Evolutionary conservation across 164 flowering plant species (phyloP).

Genomic region (Dillenia turbinata): DNA sequence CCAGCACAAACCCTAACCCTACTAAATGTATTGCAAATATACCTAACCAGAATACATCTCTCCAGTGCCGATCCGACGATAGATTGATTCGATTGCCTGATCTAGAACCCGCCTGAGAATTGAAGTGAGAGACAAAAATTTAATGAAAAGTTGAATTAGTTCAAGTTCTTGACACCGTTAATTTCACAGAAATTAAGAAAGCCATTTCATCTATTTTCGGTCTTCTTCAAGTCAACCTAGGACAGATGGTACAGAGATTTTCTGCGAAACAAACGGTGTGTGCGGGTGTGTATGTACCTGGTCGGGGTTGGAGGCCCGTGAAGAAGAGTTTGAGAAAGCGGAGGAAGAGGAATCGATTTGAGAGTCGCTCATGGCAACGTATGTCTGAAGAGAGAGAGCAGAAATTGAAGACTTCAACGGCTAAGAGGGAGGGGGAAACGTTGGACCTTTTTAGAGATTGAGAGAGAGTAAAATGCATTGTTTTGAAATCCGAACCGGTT

Average conservation of each 20-base stretch:
- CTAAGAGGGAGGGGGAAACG: too few species aligned
- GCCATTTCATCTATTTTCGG: not conserved
- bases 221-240: not conserved
- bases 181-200: not conserved
- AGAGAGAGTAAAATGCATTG: too few species aligned
- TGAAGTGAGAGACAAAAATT: conserved; percentile 12
- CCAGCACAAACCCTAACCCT: conserved; percentile 54
- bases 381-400: too few species aligned
- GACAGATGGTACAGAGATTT: not conserved
- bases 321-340: conserved; percentile 22
- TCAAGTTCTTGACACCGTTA: not conserved
- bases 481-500: too few species aligned
- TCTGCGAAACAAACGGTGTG: too few species aligned
- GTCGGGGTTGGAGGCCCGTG: conserved; percentile 31
- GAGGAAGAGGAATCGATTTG: conserved; percentile 25
- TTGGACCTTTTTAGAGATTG: too few species aligned
- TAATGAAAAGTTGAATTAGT: not conserved
- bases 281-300: conserved; percentile 19
- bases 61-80: conserved; percentile 47
- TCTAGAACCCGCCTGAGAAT: conserved; percentile 22
- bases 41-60: conserved; percentile 87
- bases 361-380: conserved; percentile 34
- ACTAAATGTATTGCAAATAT: conserved; percentile 63
- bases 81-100: conserved; percentile 16
- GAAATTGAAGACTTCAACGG: too few species aligned